Evolutionary conservation across 176 grass and related monocot genomes (phyloP), one percentile per base, ranked within the genome.

Genomic region (Elymus sibiricus): DNA sequence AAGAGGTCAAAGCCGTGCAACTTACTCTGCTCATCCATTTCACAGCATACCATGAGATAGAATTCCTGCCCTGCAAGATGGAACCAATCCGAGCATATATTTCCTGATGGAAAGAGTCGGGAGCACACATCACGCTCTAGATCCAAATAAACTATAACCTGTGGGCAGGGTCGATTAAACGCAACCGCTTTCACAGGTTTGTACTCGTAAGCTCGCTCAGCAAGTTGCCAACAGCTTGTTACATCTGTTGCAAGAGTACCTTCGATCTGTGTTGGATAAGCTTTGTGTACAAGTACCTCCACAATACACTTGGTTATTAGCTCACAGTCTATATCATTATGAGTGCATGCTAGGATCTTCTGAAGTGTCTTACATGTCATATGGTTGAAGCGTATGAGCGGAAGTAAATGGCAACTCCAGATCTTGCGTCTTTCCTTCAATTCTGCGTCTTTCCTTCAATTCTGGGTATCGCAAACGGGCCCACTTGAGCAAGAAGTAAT

Each of bases 131-230:
- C 94, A 1, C 90, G 87, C 74, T 89, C 94, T 25, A 97, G 86
- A 67, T 97, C 95, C 81, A 92, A 83, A 83, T 91, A 97, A 44
- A 87, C 90, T 25, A 94, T 94, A 78, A 92, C 90, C 63, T 97
- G 88, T 9, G 88, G 92, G 68, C 82, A 89, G 26, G 95, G 95
- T 25, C 84, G 24, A 60, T 97, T 90, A 81, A 97, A 94, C 78
- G 91, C 95, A 3, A 94, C 90, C 5, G 94, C 92, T 83, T 94
- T 94, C 35, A 94, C 49, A 31, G 90, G 92, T 15, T 92, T 91
- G 70, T 87, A 94, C 84, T 91, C 91, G 90, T 97, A 97, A 38
- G 95, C 81, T 28, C 95, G 1, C 2, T 42, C 2, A 2, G 10
- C 2, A 42, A 42, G 9, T 42, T 42, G 9, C 40, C 40, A 42